Conservation (phyloP, 2,329 filamentous ascomycete species). For the Plectosphaerella cucumerina region DNA sequence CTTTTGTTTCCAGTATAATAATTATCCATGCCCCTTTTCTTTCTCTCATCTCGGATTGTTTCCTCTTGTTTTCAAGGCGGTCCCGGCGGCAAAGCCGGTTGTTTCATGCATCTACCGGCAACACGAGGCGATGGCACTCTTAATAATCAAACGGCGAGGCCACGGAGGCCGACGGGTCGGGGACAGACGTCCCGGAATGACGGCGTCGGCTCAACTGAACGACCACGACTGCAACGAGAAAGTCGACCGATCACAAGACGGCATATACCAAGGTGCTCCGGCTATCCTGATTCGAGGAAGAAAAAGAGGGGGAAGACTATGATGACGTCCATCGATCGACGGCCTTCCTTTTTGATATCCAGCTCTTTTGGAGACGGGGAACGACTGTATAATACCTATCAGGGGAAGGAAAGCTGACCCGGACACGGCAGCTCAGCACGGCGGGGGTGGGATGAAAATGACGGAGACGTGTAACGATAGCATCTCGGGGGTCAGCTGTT, state of each 20-base stretch:
- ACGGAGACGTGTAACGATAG: no score
- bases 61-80: not conserved
- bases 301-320: not conserved
- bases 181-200: not conserved
- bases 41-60: not conserved
- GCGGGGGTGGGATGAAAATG: no score
- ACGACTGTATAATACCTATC: not conserved
- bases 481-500: no score
- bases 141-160: no score
- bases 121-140: not conserved
- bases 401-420: no score
- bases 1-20: not conserved
- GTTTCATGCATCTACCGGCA: no score
- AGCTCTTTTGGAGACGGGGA: not conserved
- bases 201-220: not conserved
- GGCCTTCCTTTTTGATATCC: conserved; percentile 2
- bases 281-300: no score
- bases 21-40: not conserved
- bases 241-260: not conserved
- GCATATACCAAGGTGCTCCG: no score
- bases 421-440: no score
- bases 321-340: not conserved
- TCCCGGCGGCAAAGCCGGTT: no score
- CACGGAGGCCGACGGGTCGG: no score
- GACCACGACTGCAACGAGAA: not conserved